Base-by-base conservation (phyloP, 2,329 filamentous ascomycete genomes). In the Fusarium nematophilum region DNA sequence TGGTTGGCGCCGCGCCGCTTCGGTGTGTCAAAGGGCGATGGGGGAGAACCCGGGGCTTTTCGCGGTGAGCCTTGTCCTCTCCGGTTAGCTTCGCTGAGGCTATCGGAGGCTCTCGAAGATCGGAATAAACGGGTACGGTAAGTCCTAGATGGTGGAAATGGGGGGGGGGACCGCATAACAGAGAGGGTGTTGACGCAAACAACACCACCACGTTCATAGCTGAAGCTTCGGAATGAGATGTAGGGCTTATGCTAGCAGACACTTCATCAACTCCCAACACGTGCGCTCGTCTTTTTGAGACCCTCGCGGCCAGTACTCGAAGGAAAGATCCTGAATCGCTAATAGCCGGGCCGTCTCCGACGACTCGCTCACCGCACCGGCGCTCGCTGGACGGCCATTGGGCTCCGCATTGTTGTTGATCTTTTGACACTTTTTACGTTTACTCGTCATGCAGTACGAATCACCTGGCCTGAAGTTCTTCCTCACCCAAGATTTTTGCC, bases 21-120 rank as follows among this genome's bases (percentile, higher is more conserved):
- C 65, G 60, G 65, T 67, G 65, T 65, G 60, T 47, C 60, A 63
- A 57, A 43, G 38, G 45, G 36, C 42, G 37, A 66, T 47, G 25
- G 42, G 47, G 33, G 43, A 33, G 40, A 37, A 53, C 49, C 31
- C 61, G 37, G 61, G 55, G 26, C 58, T 57, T 60, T 55, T 63
- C 55, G 52, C 59, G 60, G 60, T 63, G 60, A 46, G 55, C 59
- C 40, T 39, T 21, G 15, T 39, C 54, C 27, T 42, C 48, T 62
- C 58, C 46, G 58, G 59, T 49, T 63, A 63, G n/a, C 54, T 57
- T 39, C 58, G 37, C 42, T 59, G 36, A 58, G 50, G 40, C n/a
- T 34, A 39, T 25, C 31, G 15, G 44, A 17, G 18, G 33, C 14
- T 14, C 26, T 43, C 18, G 34, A 15, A 29, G 39, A 59, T 27